Conservation (phyloP, 2,329 filamentous ascomycete species). For the Cucurbitaria berberidis region DNA sequence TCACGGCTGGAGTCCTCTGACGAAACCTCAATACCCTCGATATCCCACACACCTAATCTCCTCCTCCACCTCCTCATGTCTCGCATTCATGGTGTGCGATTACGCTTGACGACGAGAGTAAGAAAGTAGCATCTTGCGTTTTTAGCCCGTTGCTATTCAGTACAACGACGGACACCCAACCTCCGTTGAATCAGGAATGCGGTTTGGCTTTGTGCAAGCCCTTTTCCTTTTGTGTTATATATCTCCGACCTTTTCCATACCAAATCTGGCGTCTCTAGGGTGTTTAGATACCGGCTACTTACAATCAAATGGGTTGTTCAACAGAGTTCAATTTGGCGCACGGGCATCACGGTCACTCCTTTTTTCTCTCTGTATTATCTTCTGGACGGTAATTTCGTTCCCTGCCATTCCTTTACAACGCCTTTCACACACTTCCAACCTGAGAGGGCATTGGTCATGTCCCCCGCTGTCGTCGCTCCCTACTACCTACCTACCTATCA, state of each 20-base stretch:
- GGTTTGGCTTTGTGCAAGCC: slow-evolving; percentile 5
- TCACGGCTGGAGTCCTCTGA: slow-evolving; percentile 17
- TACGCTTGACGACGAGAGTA: slow-evolving; percentile 40
- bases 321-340: slow-evolving; percentile 3
- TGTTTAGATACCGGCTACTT: slow-evolving; percentile 21
- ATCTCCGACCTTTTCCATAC: slow-evolving; percentile 18
- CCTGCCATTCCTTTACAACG: slow-evolving; percentile 11
- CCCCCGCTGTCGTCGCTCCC: background rate
- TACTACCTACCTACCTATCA: background rate
- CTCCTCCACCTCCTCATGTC: slow-evolving; percentile 20
- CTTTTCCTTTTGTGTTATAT: slow-evolving; percentile 30
- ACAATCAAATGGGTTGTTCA: slow-evolving; percentile 20
- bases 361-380: slow-evolving; percentile 9
- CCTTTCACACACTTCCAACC: no score
- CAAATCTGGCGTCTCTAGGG: slow-evolving; percentile 15
- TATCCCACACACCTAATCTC: slow-evolving; percentile 19
- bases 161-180: slow-evolving; percentile 1
- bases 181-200: background rate
- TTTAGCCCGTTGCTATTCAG: slow-evolving; percentile 20
- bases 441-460: background rate
- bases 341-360: slow-evolving; percentile 13
- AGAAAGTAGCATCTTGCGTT: slow-evolving; percentile 26
- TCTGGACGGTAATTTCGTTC: slow-evolving; percentile 15
- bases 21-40: slow-evolving; percentile 19
- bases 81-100: slow-evolving; percentile 25